Percentiles rank a stretch among this genome's conserved stretches.
These are phyloP conservation scores for Tetrahymena borealis DNA, from an alignment of 73 alveolate species.

Conservation along the genomic window DNA sequence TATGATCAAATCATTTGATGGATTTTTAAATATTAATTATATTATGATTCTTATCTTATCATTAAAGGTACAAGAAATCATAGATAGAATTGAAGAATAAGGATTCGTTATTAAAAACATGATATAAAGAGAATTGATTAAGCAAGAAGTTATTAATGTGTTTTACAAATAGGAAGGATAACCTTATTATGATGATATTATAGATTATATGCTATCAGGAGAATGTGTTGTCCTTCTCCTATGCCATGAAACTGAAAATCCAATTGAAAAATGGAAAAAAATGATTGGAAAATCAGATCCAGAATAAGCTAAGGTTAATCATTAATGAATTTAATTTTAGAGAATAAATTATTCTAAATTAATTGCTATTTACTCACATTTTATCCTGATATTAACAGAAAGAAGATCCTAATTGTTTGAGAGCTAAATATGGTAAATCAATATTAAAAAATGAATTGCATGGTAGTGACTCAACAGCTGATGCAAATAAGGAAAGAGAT, in stretches of 20 bases:
- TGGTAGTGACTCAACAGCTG: conserved; percentile 80
- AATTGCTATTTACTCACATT: neutral
- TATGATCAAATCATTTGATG: neutral
- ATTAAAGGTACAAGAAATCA: conserved; percentile 49
- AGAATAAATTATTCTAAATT: neutral
- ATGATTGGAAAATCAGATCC: conserved; percentile 92
- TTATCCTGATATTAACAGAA: conserved; percentile 5
- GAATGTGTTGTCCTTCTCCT: conserved; percentile 73
- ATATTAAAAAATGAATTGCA: conserved; percentile 80
- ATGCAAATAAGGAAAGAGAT: conserved; percentile 93
- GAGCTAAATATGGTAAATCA: conserved; percentile 82
- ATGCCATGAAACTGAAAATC: conserved; percentile 73
- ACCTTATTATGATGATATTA: conserved; percentile 68
- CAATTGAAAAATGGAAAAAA: conserved; percentile 84
- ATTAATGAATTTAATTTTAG: neutral
- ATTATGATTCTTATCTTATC: too few species aligned
- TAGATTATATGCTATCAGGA: conserved; percentile 79
- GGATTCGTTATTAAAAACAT: conserved; percentile 64
- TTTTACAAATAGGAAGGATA: conserved; percentile 61
- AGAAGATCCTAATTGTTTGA: conserved; percentile 55
- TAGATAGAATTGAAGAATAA: conserved; percentile 64
- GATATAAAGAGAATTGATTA: conserved; percentile 59
- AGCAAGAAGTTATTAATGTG: conserved; percentile 78
- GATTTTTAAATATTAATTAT: too few species aligned
- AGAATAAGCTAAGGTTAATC: conserved; percentile 55